These are phyloP conservation scores for Cotoneaster glaucophyllus DNA, from an alignment of 306 rosid species.

Conservation along the genomic window DNA sequence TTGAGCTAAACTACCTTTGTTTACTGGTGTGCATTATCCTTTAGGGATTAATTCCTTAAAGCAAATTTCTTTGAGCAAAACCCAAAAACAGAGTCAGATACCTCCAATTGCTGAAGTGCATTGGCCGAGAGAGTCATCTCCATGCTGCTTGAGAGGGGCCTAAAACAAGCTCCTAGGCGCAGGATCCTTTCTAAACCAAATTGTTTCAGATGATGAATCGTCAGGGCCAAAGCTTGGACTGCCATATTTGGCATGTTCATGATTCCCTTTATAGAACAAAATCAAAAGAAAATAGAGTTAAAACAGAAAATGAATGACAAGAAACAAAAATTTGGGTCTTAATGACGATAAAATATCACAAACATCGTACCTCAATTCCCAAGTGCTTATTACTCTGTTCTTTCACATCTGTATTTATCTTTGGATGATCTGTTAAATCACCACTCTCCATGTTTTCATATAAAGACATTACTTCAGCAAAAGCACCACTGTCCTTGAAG, in stretches of 20 bases:
- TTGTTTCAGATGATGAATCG: slow-evolving; percentile 67
- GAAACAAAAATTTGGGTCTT: not conserved
- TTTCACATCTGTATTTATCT: slow-evolving; percentile 23
- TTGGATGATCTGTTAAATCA: slow-evolving; percentile 27
- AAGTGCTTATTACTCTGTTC: slow-evolving; percentile 34
- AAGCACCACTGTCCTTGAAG: slow-evolving; percentile 71
- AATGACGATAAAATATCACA: slow-evolving; percentile 1
- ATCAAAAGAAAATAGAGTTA: not conserved
- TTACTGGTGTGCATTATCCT: no score
- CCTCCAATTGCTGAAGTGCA: slow-evolving; percentile 93
- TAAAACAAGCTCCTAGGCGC: slow-evolving; percentile 62
- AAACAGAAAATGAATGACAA: slow-evolving; percentile 8
- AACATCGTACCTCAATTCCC: slow-evolving; percentile 51
- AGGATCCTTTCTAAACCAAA: slow-evolving; percentile 80
- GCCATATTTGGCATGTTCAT: slow-evolving; percentile 74
- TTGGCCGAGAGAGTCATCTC: slow-evolving; percentile 90
- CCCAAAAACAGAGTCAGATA: slow-evolving; percentile 16
- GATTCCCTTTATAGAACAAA: slow-evolving; percentile 49
- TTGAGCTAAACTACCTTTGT: no score
- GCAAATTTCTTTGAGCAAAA: slow-evolving; percentile 1
- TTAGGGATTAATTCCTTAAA: not conserved
- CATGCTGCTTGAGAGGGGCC: slow-evolving; percentile 66
- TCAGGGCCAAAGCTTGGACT: slow-evolving; percentile 80
- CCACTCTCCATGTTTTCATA: slow-evolving; percentile 46
- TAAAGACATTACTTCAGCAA: slow-evolving; percentile 68